Evolutionary conservation across 2,329 filamentous ascomycete species (phyloP).

Genomic region (Davidsoniella virescens): DNA sequence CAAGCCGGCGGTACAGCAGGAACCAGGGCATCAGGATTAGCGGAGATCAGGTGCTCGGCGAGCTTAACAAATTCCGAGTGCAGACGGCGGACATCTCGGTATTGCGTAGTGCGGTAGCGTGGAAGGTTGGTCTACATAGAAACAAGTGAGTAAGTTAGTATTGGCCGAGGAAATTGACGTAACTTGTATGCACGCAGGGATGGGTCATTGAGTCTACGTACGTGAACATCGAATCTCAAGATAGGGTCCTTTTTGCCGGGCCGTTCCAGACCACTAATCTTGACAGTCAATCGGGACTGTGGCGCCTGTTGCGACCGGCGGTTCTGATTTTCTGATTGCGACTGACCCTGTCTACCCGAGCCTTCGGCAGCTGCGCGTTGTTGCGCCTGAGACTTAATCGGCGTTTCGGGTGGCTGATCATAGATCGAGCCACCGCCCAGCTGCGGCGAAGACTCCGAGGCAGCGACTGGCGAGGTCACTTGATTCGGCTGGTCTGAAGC

Average conservation of each 20-base stretch:
- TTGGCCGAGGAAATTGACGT: not conserved
- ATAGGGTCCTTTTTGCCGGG: conserved; percentile 93
- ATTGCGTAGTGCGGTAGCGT: conserved; percentile 93
- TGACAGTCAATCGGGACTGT: conserved; percentile 69
- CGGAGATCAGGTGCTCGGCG: conserved; percentile 87
- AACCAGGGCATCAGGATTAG: conserved; percentile 91
- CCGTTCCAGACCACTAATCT: conserved; percentile 84
- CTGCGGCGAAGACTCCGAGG: not conserved
- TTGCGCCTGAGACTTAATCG: conserved; percentile 17
- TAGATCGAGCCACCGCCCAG: not conserved
- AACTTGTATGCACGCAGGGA: not conserved
- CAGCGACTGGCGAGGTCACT: not conserved
- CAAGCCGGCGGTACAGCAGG: conserved; percentile 89
- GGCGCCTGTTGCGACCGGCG: not conserved
- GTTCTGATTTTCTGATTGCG: conserved; percentile 7
- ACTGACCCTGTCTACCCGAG: not conserved
- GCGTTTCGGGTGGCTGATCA: conserved; percentile 14
- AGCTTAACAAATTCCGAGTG: conserved; percentile 95
- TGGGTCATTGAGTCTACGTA: conserved; percentile 27
- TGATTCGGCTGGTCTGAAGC: not conserved
- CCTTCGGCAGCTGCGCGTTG: conserved; percentile 14
- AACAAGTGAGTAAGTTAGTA: not conserved
- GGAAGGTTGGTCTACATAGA: conserved; percentile 77
- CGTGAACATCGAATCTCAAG: conserved; percentile 88
- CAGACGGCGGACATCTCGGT: conserved; percentile 86